Percentiles rank a stretch among this genome's conserved stretches.
Conservation (phyloP, 352 stramenopile species). For the Pythium aquatile region DNA sequence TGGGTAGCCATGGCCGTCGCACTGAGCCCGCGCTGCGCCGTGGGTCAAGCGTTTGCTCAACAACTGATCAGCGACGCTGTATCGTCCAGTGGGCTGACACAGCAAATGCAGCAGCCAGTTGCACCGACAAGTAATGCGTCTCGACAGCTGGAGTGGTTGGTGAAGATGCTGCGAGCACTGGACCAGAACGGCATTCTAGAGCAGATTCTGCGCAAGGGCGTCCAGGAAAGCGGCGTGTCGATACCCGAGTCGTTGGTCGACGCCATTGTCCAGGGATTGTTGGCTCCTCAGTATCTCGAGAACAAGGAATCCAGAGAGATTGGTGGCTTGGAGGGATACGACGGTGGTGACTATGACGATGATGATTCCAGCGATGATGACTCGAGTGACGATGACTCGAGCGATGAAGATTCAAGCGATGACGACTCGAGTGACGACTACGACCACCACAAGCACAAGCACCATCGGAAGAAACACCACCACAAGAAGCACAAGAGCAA, state of each 20-base stretch:
- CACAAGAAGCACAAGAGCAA: constrained; percentile 11
- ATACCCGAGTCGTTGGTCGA: constrained; percentile 9
- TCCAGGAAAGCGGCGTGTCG: constrained; percentile 9
- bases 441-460: constrained; percentile 20
- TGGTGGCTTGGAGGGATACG: neutral
- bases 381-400: constrained; percentile 18
- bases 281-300: neutral
- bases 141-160: constrained; percentile 9
- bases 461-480: constrained; percentile 3
- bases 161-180: constrained; percentile 11
- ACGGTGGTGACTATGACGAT: constrained; percentile 10
- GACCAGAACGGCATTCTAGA: constrained; percentile 8
- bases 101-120: constrained; percentile 3
- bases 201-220: constrained; percentile 1
- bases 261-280: neutral
- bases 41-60: neutral
- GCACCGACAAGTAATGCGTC: neutral
- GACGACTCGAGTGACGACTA: constrained; percentile 26
- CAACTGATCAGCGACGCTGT: neutral
- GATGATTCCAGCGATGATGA: constrained; percentile 8
- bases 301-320: neutral
- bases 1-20: neutral
- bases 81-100: neutral
- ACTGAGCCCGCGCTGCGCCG: neutral
- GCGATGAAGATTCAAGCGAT: constrained; percentile 21